These are phyloP conservation scores for Calocera viscosa DNA, from an alignment of 768 basidiomycete species.

Conservation along the genomic window DNA sequence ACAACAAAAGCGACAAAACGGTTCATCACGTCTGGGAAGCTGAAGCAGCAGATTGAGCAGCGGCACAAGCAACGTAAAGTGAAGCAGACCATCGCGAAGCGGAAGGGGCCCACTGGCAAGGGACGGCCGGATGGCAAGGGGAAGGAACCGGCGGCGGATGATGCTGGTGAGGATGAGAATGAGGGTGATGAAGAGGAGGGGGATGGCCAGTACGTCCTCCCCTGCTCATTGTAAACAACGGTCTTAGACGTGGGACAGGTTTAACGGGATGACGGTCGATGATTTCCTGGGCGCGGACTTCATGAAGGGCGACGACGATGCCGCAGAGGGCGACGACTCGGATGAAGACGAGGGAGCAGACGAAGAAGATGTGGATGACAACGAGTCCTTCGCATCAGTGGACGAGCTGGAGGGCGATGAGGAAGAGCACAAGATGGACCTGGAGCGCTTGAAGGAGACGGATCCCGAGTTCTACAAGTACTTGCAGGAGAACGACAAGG, in stretches of 20 bases:
- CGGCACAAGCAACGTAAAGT: slow-evolving; percentile 35
- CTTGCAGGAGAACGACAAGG: slow-evolving; percentile 86
- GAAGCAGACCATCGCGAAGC: slow-evolving; percentile 25
- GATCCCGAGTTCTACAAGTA: slow-evolving; percentile 99
- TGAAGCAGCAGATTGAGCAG: slow-evolving; percentile 61
- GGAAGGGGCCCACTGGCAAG: slow-evolving; percentile 18
- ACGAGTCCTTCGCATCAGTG: slow-evolving; percentile 59
- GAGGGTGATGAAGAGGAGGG: slow-evolving; percentile 6
- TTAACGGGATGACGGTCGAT: slow-evolving; percentile 57
- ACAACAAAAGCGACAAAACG: slow-evolving; percentile 72
- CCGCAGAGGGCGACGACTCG: slow-evolving; percentile 24
- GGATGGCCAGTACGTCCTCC: slow-evolving; percentile 19
- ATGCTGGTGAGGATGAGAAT: slow-evolving; percentile 20
- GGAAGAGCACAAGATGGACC: slow-evolving; percentile 58
- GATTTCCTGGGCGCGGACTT: slow-evolving; percentile 61
- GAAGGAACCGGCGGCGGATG: slow-evolving; percentile 22
- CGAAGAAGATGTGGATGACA: slow-evolving; percentile 37
- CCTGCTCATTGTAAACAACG: slow-evolving; percentile 10
- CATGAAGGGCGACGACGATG: slow-evolving; percentile 40
- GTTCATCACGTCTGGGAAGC: slow-evolving; percentile 75
- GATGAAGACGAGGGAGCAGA: slow-evolving; percentile 31
- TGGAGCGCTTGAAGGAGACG: slow-evolving; percentile 81
- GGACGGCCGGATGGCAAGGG: slow-evolving; percentile 17
- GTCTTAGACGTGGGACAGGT: slow-evolving; percentile 20
- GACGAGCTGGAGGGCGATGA: slow-evolving; percentile 75